Conservation (phyloP, 2,329 filamentous ascomycete species). For the Ophiostoma pallidulum region DNA sequence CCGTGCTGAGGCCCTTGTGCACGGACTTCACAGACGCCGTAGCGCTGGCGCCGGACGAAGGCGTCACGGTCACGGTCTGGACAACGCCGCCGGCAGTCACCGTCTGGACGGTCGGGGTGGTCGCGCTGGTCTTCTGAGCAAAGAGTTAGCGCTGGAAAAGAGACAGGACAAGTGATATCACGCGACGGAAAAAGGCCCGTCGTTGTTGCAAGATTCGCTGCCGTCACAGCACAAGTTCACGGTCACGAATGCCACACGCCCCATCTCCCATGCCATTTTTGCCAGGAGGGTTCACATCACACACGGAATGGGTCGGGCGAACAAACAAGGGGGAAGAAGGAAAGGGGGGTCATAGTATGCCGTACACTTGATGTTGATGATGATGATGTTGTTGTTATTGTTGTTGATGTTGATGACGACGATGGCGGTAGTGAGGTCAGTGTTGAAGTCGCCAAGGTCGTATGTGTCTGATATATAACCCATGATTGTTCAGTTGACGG, state of each 20-base stretch:
- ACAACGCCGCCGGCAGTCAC: constrained; percentile 45
- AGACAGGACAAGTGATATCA: not conserved
- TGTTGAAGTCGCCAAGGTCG: not conserved
- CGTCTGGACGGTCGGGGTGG: constrained; percentile 35
- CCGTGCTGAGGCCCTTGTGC: constrained; percentile 31
- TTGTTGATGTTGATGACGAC: constrained; percentile 6
- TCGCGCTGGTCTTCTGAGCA: constrained; percentile 1
- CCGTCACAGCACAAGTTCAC: constrained; percentile 1
- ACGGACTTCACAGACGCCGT: constrained; percentile 7
- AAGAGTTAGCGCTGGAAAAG: not conserved
- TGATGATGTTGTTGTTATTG: not conserved
- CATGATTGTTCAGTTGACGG: constrained; percentile 10
- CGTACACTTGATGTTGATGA: constrained; percentile 13
- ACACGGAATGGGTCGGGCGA: no score
- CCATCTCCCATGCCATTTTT: not conserved
- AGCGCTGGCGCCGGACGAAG: constrained; percentile 15
- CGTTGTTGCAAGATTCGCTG: not conserved
- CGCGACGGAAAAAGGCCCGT: not conserved
- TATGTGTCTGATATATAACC: constrained; percentile 6
- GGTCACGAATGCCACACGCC: constrained; percentile 6
- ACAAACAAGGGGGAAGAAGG: not conserved
- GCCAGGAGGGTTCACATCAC: not conserved
- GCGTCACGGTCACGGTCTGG: constrained; percentile 46
- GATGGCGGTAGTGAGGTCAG: not conserved
- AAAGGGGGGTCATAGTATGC: not conserved